Evolutionary conservation across 2,329 filamentous ascomycete genomes (phyloP), one percentile per base, ranked within the genome.

Genomic region (Alternaria sp.): DNA sequence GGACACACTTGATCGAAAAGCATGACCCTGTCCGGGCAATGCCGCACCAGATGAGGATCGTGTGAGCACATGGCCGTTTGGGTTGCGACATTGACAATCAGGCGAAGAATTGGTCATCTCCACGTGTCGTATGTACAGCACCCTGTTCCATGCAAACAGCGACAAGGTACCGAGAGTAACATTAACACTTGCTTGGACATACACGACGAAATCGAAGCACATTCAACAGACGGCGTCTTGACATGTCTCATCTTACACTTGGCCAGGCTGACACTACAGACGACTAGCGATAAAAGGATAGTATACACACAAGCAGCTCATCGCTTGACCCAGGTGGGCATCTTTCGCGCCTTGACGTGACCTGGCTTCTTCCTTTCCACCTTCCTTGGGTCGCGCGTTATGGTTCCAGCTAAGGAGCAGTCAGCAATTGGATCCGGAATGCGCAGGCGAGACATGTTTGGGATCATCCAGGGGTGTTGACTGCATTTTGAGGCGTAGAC

Each of bases 291-390:
- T 68, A 67, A 55, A 65, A 67, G 58, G 58, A 68, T 65, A 73
- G 60, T 71, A 66, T 74, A 75, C 62, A 71, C 67, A 81, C 71
- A 55, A 50, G 37, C 55, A 51, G 65, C 64, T 78, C 70, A 90
- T 80, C 88, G 85, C 89, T 97, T 98, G 87, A 98, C 94, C 96
- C 96, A 99, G 75, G 96, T 88, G 64, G 95, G 95, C 89, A 92
- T 96, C 89, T 99, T 99, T 83, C 96, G 92, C 62, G 96, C 95
- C 87, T 99, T 99, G 84, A 97, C 82, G 77, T 93, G 93, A 72
- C 96, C 96, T 61, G 93, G 89, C 88, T 99, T 98, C 90, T 99
- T 99, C 81, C 96, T 95, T 84, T 99, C 96, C 71, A 99, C 96
- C 77, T 87, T 90, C 84, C 95, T 93, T 61, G 90, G 88, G 84